Evolutionary conservation across 2,329 filamentous ascomycete genomes (phyloP).

Genomic region (Diaporthe velutina): DNA sequence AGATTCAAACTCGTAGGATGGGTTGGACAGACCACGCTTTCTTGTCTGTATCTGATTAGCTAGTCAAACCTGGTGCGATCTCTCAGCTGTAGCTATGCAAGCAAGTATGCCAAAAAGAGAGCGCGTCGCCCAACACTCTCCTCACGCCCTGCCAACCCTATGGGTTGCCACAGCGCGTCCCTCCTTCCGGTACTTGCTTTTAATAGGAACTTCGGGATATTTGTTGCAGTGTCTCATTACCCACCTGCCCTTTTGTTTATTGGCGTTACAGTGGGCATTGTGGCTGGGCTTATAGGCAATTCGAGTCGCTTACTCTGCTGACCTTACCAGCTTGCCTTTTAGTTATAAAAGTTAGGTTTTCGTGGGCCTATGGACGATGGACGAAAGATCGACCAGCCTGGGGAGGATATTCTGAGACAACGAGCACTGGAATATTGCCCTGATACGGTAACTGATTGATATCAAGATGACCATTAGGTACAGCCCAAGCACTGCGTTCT

Average conservation of each 20-base stretch:
- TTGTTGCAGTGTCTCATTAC: slow-evolving; percentile 16
- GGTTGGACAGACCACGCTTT: slow-evolving; percentile 60
- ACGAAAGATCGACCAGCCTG: not conserved
- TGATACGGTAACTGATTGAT: not conserved
- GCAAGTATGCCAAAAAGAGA: slow-evolving; percentile 4
- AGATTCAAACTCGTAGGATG: slow-evolving; percentile 73
- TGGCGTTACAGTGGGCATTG: slow-evolving; percentile 17
- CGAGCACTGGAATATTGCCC: not conserved
- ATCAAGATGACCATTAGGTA: no score
- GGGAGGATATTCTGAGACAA: not conserved
- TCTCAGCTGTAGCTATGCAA: no score
- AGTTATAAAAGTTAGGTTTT: not conserved
- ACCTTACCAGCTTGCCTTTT: not conserved
- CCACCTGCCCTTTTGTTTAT: slow-evolving; percentile 23
- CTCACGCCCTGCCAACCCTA: slow-evolving; percentile 23
- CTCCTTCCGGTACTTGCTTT: slow-evolving; percentile 17
- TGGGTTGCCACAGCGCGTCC: slow-evolving; percentile 21
- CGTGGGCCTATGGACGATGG: not conserved
- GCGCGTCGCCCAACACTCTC: not conserved
- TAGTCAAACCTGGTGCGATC: no score
- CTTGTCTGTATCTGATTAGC: slow-evolving; percentile 41
- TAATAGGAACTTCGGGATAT: slow-evolving; percentile 14
- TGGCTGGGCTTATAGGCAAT: slow-evolving; percentile 1
- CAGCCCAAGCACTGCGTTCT: not conserved
- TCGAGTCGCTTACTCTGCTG: slow-evolving; percentile 13